Conservation (phyloP, 2,329 filamentous ascomycete species). For the Leptographium galeiforme region DNA sequence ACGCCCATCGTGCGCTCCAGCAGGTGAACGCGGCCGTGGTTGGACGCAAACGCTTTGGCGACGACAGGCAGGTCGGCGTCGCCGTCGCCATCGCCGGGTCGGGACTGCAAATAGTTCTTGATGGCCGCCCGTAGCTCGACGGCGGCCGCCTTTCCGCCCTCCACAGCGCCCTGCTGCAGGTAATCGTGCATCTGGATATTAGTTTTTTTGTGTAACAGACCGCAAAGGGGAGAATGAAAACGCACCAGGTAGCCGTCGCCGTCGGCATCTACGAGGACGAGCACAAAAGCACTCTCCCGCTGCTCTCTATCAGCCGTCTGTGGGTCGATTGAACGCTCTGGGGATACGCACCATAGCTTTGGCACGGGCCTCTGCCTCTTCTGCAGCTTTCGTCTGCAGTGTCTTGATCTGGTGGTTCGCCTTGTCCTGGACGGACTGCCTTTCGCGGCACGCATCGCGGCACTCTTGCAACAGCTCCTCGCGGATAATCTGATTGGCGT, state of each 20-base stretch:
- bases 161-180: neutral
- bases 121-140: neutral
- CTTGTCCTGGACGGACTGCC: neutral
- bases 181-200: neutral
- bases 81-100: neutral
- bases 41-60: neutral
- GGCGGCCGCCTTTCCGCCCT: neutral
- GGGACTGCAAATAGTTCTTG: neutral
- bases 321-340: too few species aligned
- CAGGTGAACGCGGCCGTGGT: neutral
- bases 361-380: neutral
- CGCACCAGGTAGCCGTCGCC: constrained; percentile 1
- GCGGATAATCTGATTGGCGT: neutral
- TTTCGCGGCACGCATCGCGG: neutral
- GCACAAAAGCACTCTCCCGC: neutral
- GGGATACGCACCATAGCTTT: neutral
- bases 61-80: neutral
- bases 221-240: neutral
- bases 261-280: neutral
- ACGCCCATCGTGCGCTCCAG: neutral
- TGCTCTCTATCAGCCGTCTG: neutral
- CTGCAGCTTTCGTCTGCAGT: neutral
- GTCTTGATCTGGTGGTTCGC: neutral
- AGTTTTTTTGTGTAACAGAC: neutral
- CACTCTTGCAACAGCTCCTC: neutral